phyloP scores from a whole-genome alignment of 257 asterid genomes.

The Voacanga thouarsii region DNA sequence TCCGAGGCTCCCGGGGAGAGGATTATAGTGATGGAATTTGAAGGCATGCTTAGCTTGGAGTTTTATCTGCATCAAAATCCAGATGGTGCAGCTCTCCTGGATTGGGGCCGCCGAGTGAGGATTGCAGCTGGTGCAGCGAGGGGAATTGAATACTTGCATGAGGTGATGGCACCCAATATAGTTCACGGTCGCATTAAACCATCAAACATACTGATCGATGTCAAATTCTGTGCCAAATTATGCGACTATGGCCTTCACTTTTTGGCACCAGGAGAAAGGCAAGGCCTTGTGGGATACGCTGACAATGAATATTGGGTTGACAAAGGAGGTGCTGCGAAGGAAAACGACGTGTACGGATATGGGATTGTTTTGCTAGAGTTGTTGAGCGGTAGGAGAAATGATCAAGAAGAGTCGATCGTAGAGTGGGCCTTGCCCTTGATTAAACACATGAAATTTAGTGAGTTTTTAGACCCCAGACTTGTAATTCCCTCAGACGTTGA shows the following conservation, averaged over 20 bases:
- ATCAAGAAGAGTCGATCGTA: slow-evolving; percentile 42
- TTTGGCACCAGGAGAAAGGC: slow-evolving; percentile 43
- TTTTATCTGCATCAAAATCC: slow-evolving; percentile 60
- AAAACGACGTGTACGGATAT: slow-evolving; percentile 73
- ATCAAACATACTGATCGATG: slow-evolving; percentile 66
- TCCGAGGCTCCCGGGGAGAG: slow-evolving; percentile 90
- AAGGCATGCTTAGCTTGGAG: slow-evolving; percentile 76
- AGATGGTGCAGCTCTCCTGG: slow-evolving; percentile 53
- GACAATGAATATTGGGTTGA: slow-evolving; percentile 60
- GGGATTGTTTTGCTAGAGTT: slow-evolving; percentile 83
- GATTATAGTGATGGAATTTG: slow-evolving; percentile 61
- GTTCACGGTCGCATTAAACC: slow-evolving; percentile 83
- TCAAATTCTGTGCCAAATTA: slow-evolving; percentile 52
- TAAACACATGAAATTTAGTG: slow-evolving; percentile 44
- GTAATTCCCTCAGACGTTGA: slow-evolving; percentile 40
- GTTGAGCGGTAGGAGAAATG: slow-evolving; percentile 64
- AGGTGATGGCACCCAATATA: slow-evolving; percentile 51
- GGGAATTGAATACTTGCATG: slow-evolving; percentile 75
- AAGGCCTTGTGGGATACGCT: slow-evolving; percentile 54
- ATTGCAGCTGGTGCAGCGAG: slow-evolving; percentile 64
- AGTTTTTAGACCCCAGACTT: slow-evolving; percentile 69
- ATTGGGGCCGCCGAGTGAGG: slow-evolving; percentile 62
- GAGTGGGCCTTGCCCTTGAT: slow-evolving; percentile 80
- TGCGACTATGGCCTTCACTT: slow-evolving; percentile 75
- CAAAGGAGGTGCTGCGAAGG: slow-evolving; percentile 51